Conservation (phyloP, 1,284 basidiomycete genomes). For the Ceratobasidium sp. region DNA sequence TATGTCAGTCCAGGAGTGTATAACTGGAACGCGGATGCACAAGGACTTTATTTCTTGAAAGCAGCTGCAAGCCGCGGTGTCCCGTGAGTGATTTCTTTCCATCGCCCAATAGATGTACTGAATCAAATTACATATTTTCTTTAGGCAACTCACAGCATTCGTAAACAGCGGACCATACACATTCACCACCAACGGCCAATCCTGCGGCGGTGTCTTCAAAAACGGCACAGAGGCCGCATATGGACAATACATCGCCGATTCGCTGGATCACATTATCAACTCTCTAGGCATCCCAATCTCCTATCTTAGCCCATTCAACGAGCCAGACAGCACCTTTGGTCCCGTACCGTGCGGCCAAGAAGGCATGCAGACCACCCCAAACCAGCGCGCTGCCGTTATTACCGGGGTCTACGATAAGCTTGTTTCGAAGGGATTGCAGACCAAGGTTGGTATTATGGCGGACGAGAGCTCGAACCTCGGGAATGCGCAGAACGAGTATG, state of each 20-base stretch:
- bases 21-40: slow-evolving; percentile 57
- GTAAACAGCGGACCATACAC: slow-evolving; percentile 51
- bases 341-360: slow-evolving; percentile 51
- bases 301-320: slow-evolving; percentile 53
- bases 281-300: slow-evolving; percentile 49
- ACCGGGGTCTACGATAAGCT: slow-evolving; percentile 49
- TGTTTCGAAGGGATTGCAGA: slow-evolving; percentile 46
- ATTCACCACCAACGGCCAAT: slow-evolving; percentile 50
- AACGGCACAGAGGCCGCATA: slow-evolving; percentile 49
- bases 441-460: slow-evolving; percentile 49
- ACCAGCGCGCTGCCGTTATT: slow-evolving; percentile 51
- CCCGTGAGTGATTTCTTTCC: slow-evolving; percentile 44
- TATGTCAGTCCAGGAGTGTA: slow-evolving; percentile 58
- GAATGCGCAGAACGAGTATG: slow-evolving; percentile 49
- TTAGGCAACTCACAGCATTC: slow-evolving; percentile 48
- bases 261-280: slow-evolving; percentile 49
- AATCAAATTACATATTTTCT: background rate
- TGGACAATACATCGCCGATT: slow-evolving; percentile 51
- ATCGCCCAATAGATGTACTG: background rate
- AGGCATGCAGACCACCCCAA: slow-evolving; percentile 52
- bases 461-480: slow-evolving; percentile 49
- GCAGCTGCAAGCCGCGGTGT: slow-evolving; percentile 49
- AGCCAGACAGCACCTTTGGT: slow-evolving; percentile 46
- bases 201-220: slow-evolving; percentile 50
- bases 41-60: slow-evolving; percentile 57